phyloP scores from a whole-genome alignment of 345 rosid species.

The Linum usitatissimum region DNA sequence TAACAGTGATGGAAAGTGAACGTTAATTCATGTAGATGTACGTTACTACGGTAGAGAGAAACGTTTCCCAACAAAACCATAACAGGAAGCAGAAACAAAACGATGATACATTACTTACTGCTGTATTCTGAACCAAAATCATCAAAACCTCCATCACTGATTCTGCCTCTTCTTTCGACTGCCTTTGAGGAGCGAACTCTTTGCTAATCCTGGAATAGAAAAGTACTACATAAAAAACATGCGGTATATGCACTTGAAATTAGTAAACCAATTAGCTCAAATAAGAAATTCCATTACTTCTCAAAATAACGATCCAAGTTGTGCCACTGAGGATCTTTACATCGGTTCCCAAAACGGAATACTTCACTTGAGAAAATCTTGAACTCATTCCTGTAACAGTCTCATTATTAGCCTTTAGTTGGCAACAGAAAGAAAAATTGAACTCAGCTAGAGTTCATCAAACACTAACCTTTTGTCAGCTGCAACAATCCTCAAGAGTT shows the following conservation, averaged over 20 bases:
- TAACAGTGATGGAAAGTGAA: background rate
- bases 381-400: background rate
- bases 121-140: constrained; percentile 3
- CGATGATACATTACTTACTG: background rate
- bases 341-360: background rate
- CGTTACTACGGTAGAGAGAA: background rate
- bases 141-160: background rate
- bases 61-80: background rate
- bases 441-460: background rate
- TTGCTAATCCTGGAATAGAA: background rate
- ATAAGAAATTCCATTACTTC: background rate
- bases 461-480: background rate
- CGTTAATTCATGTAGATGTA: background rate
- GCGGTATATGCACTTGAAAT: background rate
- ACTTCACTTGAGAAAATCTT: background rate
- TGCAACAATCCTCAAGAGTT: background rate
- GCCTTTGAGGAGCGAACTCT: constrained; percentile 3
- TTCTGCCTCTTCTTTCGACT: constrained; percentile 1
- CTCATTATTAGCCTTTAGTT: background rate
- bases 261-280: background rate
- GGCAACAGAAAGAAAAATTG: background rate
- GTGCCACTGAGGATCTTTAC: constrained; percentile 6
- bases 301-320: constrained; percentile 7
- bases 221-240: background rate
- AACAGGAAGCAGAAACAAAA: background rate